These are phyloP conservation scores for Arthrobotrys sinensis DNA, from an alignment of 2,329 filamentous ascomycete species.

Conservation along the genomic window DNA sequence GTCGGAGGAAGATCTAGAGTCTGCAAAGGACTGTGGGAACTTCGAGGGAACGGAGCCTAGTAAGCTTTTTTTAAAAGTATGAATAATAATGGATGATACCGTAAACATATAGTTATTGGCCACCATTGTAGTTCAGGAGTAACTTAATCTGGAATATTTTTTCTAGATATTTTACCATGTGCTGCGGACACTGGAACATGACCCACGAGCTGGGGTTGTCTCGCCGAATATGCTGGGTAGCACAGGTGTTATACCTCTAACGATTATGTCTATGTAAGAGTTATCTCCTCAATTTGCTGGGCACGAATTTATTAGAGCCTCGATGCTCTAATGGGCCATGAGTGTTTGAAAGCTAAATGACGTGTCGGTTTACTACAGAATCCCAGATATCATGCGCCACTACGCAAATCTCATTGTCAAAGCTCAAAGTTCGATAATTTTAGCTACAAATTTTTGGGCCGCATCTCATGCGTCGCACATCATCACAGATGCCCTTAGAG, in stretches of 20 bases:
- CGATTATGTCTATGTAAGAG: slow-evolving; percentile 75
- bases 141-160: neutral
- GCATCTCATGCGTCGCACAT: slow-evolving; percentile 78
- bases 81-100: slow-evolving; percentile 43
- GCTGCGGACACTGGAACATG: slow-evolving; percentile 72
- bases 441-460: slow-evolving; percentile 84
- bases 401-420: slow-evolving; percentile 82
- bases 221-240: slow-evolving; percentile 75
- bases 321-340: slow-evolving; percentile 58
- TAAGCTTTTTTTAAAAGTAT: slow-evolving; percentile 76
- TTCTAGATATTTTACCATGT: slow-evolving; percentile 77
- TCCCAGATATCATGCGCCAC: slow-evolving; percentile 80
- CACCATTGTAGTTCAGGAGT: neutral
- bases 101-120: too few species aligned
- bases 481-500: slow-evolving; percentile 78
- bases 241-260: slow-evolving; percentile 77
- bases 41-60: slow-evolving; percentile 78
- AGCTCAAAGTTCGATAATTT: slow-evolving; percentile 80
- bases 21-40: slow-evolving; percentile 75
- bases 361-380: slow-evolving; percentile 64
- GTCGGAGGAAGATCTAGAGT: slow-evolving; percentile 70
- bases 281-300: neutral
- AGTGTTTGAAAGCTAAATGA: neutral
- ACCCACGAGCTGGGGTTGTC: slow-evolving; percentile 72
- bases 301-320: neutral